Conservation (phyloP, 2,329 filamentous ascomycete species). For the Talaromyces islandicus region DNA sequence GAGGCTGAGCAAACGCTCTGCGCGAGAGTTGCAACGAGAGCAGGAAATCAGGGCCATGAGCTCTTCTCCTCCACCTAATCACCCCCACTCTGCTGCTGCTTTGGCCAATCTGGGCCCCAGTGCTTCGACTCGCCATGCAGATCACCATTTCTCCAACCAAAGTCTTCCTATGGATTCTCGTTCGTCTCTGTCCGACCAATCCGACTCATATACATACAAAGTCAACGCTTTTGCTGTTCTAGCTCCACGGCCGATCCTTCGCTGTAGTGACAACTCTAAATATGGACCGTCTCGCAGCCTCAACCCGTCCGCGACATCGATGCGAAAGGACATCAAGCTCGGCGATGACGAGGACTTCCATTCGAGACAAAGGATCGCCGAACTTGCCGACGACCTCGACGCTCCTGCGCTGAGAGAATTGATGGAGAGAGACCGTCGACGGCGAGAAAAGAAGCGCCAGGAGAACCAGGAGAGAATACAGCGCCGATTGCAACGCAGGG, state of each 20-base stretch:
- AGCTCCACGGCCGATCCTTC: conserved; percentile 76
- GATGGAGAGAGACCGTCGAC: conserved; percentile 80
- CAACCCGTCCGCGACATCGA: conserved; percentile 43
- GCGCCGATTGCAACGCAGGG: conserved; percentile 38
- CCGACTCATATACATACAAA: conserved; percentile 71
- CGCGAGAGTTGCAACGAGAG: conserved; percentile 70
- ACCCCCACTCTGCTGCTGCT: conserved; percentile 48
- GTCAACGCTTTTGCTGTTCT: conserved; percentile 76
- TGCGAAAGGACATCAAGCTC: conserved; percentile 47
- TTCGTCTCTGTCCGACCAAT: conserved; percentile 68
- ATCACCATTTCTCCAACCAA: conserved; percentile 62
- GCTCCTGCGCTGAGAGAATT: conserved; percentile 78
- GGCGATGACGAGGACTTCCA: conserved; percentile 56
- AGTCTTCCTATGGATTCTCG: conserved; percentile 68
- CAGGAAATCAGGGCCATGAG: conserved; percentile 85
- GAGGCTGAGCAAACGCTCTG: conserved; percentile 71
- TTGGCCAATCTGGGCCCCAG: conserved; percentile 57
- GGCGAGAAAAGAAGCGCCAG: conserved; percentile 67
- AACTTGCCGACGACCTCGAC: conserved; percentile 76
- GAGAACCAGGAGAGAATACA: conserved; percentile 61
- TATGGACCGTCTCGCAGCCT: conserved; percentile 43
- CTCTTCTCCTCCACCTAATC: conserved; percentile 56
- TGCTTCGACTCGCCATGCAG: conserved; percentile 50
- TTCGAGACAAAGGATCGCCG: conserved; percentile 59
- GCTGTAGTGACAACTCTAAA: conserved; percentile 59